Base-by-base conservation (phyloP, 768 basidiomycete genomes). In the Xanthoconium stramineum region DNA sequence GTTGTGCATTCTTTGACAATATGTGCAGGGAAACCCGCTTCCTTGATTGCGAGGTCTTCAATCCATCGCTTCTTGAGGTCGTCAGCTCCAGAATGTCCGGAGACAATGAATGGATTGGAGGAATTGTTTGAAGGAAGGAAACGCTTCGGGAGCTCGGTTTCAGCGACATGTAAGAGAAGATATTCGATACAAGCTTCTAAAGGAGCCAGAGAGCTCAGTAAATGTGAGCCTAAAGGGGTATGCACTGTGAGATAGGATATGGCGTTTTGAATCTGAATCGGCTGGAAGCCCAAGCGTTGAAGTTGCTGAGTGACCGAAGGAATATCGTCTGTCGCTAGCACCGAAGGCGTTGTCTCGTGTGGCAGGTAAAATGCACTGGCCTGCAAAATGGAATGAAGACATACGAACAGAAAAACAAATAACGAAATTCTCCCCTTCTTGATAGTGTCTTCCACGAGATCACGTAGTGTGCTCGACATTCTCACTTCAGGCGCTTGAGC, bases 161-260 rank as follows among this genome's bases (percentile, higher is more conserved):
- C 94, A 0, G 94, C 89, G 6, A 90, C 67, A 62, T 91, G 83
- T 20, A 96, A 77, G 44, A 96, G 78, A 3, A 97, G 78, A 72
- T 91, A 92, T 61, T 94, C 89, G 44, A 94, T 86, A 50, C 84
- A 84, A 0, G 92, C 90, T 66, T 93, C 85, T 14, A 93, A 70
- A 6, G 87, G 82, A 6, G 83, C 76, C 3, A 85, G 69, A 7
- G 81, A 75, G 8, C 68, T 71, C 35, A 94, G 75, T 14, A 96
- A 77, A 38, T 81, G 83, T 17, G 82, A 77, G 6, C 83, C 75
- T n/a, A 88, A 72, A 5, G 80, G 68, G 12, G 86, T 87, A 14
- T 84, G 75, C 15, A 72, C 62, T 6, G 83, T 80, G 13, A 92
- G 72, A 47, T 84, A 84, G n/a, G 76, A 77, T 33, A 80, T 69